These are phyloP conservation scores for Xylaria telfairii DNA, from an alignment of 495 filamentous ascomycete genomes.

Conservation along the genomic window DNA sequence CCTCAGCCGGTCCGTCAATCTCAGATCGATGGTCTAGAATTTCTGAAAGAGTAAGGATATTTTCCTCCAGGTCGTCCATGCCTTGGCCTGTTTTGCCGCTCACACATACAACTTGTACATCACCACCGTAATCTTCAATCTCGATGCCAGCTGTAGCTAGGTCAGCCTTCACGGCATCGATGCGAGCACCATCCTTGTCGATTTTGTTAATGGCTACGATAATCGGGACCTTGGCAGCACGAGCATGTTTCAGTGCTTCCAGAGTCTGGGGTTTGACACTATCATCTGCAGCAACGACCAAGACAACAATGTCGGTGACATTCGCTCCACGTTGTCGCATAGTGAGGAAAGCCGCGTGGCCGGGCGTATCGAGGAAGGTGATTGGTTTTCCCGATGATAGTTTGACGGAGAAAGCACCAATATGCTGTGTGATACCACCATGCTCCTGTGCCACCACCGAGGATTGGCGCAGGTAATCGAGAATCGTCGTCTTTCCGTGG, in stretches of 20 bases:
- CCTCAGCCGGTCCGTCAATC: constrained; percentile 76
- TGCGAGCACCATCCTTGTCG: constrained; percentile 81
- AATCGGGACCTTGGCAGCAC: constrained; percentile 87
- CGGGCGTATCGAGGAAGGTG: constrained; percentile 97
- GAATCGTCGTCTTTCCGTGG: constrained; percentile 95
- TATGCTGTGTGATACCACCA: constrained; percentile 98
- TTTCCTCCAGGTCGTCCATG: constrained; percentile 91
- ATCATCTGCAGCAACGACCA: constrained; percentile 97
- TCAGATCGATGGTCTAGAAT: constrained; percentile 90
- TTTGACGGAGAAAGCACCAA: constrained; percentile 94
- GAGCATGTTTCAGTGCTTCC: constrained; percentile 95
- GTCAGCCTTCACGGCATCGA: constrained; percentile 86
- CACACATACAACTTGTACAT: constrained; percentile 88
- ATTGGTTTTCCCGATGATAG: constrained; percentile 86
- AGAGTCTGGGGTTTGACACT: constrained; percentile 97
- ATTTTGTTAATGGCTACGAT: constrained; percentile 99
- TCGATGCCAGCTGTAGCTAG: constrained; percentile 84
- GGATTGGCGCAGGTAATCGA: constrained; percentile 93
- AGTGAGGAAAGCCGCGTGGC: constrained; percentile 91
- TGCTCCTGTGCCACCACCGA: constrained; percentile 90
- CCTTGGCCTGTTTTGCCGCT: constrained; percentile 94
- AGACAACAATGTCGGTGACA: constrained; percentile 94
- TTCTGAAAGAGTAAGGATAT: constrained; percentile 80
- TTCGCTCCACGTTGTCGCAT: constrained; percentile 97
- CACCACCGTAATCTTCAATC: constrained; percentile 94